Percentiles rank a stretch among this genome's conserved stretches.
Evolutionary conservation across 2,329 filamentous ascomycete genomes (phyloP).

Genomic region (Keithomyces neogunnii): DNA sequence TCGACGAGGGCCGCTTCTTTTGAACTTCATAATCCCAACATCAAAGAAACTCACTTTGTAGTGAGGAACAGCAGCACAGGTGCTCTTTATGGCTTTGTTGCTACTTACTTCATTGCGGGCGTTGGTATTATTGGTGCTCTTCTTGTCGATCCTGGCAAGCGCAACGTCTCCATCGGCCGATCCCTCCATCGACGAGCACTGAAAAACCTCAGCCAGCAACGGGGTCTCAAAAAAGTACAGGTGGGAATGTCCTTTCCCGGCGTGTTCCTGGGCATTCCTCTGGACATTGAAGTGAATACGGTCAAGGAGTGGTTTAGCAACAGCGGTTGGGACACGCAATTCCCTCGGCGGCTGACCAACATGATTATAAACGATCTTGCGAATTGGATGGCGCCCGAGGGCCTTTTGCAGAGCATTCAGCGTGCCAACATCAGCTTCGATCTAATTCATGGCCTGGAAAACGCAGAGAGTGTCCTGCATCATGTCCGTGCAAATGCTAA

Average conservation of each 20-base stretch:
- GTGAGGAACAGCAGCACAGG: conserved; percentile 90
- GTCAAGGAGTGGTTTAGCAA: conserved; percentile 77
- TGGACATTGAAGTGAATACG: conserved; percentile 36
- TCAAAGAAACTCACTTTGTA: conserved; percentile 81
- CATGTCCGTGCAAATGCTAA: conserved; percentile 67
- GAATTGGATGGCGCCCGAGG: conserved; percentile 68
- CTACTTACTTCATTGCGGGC: conserved; percentile 69
- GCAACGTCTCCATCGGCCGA: conserved; percentile 83
- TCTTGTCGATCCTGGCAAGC: conserved; percentile 80
- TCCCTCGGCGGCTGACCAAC: conserved; percentile 49
- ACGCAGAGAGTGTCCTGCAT: conserved; percentile 62
- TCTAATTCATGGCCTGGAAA: conserved; percentile 71
- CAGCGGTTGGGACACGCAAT: conserved; percentile 73
- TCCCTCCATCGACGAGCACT: conserved; percentile 83
- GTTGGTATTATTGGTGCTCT: conserved; percentile 74
- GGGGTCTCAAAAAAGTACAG: conserved; percentile 70
- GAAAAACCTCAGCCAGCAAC: conserved; percentile 59
- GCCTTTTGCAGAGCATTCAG: conserved; percentile 65
- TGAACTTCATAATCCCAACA: conserved; percentile 58
- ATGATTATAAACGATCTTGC: conserved; percentile 66
- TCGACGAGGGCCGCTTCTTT: conserved; percentile 68
- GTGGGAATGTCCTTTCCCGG: conserved; percentile 73
- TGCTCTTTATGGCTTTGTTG: conserved; percentile 84
- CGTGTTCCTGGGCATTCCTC: conserved; percentile 78
- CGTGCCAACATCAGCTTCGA: conserved; percentile 72